Base-by-base conservation (phyloP, 2,329 filamentous ascomycete genomes). In the Aurifilum marmelostoma region DNA sequence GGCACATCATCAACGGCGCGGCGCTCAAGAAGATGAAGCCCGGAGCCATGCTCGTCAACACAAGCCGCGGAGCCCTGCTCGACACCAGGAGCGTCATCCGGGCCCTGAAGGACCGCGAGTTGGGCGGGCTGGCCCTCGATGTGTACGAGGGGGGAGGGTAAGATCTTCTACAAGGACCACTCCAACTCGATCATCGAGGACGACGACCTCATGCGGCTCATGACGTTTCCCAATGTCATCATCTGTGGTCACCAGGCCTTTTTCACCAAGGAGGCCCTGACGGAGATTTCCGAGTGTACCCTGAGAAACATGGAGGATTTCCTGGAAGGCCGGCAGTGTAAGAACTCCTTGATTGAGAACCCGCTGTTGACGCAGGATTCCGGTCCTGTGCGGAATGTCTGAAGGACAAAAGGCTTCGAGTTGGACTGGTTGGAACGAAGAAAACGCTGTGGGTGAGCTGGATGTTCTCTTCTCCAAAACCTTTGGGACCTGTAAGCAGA, bases 241-340 rank as follows among this genome's bases (percentile, higher is more conserved):
- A 80, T 92, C 69, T 89, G 85, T 72, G 89, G 89, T 0, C 89
- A 92, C 73, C 89, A 91, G 80, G 89, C 87, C 1, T 92, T 91
- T 79, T 89, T 92, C 73, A 91, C 89, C 6, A 80, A 85, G 43
- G 89, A 91, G 78, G 89, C 89, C 0, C 78, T 92, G 63, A 79
- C 80, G 9, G 88, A 90, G 78, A 92, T 91, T 73, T 84, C 89
- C 1, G 83, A 85, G 60, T 85, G 82, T 65, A 91, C 88, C 1
- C 73, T 91, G 70, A 77, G 79, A 67, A 91, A 91, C 75, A 74
- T 89, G 3, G 80, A 80, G 37, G 83, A 86, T 70, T 83, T 84
- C 24, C 73, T 77, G 32, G 71, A 69, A 12, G 74, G 71, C 0
- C 74, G 75, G 21, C 75, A 74, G 1, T 83, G 82, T 73, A 74